Evolutionary conservation across 108 stramenopile species (phyloP), one percentile per base, ranked within the genome.

Genomic region (Cyclotella baltica): DNA sequence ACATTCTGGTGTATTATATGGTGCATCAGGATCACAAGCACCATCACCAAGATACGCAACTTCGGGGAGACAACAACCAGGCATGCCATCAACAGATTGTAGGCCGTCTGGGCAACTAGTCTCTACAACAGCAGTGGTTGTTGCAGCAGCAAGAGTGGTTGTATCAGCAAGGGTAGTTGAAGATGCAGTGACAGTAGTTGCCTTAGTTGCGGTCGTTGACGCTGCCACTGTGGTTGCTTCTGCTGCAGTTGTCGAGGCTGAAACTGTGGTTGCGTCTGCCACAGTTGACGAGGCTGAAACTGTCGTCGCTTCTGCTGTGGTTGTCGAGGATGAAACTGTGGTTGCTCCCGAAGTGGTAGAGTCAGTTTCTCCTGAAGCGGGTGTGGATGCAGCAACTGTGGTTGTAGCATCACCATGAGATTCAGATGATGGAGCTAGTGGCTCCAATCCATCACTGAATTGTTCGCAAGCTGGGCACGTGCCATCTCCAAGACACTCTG

Each of bases 1-100:
- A 67, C 96, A 97, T 31, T 90, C 84, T 10, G 77, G 85, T 4
- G 93, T 87, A 73, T 97, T 97, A 81, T 96, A 96, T 61, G 94
- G 94, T 35, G 91, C 90, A 69, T 86, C 78, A 28, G 83, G 83
- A 50, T 83, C 83, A 56, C 83, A 83, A 8, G 83, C 83, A 23
- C 83, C 83, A 56, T 83, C 83, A 16, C 83, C 83, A 40, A 73
- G 76, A 50, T 73, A 83, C 11, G 76, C 67, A 38, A 76, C 48
- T 61, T 83, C 83, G 28, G 83, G 83, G 2, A 83, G 43, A 62
- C 83, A 83, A 43, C 83, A 83, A 25, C 62, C 59, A 2, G 81
- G 75, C 47, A 83, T 33, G 35, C 70, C 58, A 29, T 76, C 75
- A n/a, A 83, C 83, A 15, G 75, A 47, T 27, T 63, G 20, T 15